These are phyloP conservation scores for Dioscorea cayenensis DNA, from an alignment of 116 monocot species.

Conservation along the genomic window DNA sequence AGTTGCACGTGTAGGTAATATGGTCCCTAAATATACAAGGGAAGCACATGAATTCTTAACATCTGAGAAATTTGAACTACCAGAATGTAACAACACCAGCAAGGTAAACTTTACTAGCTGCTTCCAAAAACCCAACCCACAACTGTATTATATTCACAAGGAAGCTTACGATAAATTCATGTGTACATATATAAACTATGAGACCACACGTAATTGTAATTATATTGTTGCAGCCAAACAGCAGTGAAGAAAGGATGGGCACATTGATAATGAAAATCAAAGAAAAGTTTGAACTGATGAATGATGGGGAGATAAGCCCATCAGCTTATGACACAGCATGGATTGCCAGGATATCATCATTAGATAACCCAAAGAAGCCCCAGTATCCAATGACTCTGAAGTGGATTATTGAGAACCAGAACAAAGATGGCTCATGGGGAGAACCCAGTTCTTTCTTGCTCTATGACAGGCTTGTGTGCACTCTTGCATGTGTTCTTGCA, in stretches of 20 bases:
- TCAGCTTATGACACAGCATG: constrained; percentile 96
- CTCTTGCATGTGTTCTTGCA: constrained; percentile 72
- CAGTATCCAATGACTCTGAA: constrained; percentile 70
- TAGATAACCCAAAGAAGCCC: constrained; percentile 31
- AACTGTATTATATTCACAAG: no score
- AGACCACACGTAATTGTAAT: no score
- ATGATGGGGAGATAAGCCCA: constrained; percentile 68
- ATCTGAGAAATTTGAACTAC: no score
- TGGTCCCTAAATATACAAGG: no score
- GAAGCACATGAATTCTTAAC: no score
- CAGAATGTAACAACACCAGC: no score
- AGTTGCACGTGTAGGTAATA: no score
- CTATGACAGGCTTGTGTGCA: constrained; percentile 81
- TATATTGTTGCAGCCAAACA: no score
- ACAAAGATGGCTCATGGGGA: constrained; percentile 88
- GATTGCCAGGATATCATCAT: constrained; percentile 55
- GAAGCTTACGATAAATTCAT: no score
- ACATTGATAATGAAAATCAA: constrained; percentile 46
- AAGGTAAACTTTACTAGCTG: no score
- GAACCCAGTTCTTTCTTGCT: constrained; percentile 45
- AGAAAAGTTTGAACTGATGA: constrained; percentile 46
- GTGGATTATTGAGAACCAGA: constrained; percentile 77
- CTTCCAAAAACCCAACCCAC: no score
- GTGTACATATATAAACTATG: no score
- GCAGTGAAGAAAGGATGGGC: constrained; percentile 3